Conservation (phyloP, 192 early-diverging fungal genomes). For the Blastocladiella britannica region DNA sequence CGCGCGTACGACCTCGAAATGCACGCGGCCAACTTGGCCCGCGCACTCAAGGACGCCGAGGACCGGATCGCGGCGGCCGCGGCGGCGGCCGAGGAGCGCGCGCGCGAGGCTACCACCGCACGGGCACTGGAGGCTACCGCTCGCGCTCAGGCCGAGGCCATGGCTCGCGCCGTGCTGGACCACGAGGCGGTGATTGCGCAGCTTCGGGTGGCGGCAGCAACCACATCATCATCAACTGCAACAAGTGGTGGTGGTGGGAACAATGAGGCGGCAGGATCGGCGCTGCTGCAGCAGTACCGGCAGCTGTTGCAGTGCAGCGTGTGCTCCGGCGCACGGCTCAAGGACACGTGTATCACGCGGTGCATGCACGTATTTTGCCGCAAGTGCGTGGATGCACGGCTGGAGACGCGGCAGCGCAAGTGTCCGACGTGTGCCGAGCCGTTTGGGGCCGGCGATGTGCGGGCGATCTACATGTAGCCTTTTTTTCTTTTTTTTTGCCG, state of each 20-base stretch:
- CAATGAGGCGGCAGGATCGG: not conserved
- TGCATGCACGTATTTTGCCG: conserved; percentile 98
- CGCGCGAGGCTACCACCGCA: too few relatives aligned
- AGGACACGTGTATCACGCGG: conserved; percentile 22
- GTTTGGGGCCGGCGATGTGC: conserved; percentile 63
- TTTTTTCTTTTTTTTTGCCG: too few relatives aligned
- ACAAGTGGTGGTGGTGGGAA: too few relatives aligned
- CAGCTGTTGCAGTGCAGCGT: conserved; percentile 32
- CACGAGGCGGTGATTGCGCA: not conserved
- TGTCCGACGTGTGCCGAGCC: conserved; percentile 75
- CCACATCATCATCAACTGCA: too few relatives aligned
- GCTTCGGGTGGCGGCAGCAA: not conserved
- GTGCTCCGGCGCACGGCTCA: conserved; percentile 61
- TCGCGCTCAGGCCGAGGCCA: too few relatives aligned
- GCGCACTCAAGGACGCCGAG: not conserved
- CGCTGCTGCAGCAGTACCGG: not conserved
- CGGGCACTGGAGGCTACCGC: too few relatives aligned
- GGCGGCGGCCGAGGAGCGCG: too few relatives aligned
- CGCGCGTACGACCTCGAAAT: not conserved
- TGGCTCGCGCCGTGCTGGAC: not conserved
- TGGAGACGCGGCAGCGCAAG: conserved; percentile 75
- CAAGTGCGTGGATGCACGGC: conserved; percentile 64
- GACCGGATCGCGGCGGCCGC: too few relatives aligned
- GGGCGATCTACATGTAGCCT: conserved; percentile 62
- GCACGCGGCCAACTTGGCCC: too few relatives aligned